These are phyloP conservation scores for Pisolithus microcarpus DNA, from an alignment of 768 basidiomycete genomes.

Conservation along the genomic window DNA sequence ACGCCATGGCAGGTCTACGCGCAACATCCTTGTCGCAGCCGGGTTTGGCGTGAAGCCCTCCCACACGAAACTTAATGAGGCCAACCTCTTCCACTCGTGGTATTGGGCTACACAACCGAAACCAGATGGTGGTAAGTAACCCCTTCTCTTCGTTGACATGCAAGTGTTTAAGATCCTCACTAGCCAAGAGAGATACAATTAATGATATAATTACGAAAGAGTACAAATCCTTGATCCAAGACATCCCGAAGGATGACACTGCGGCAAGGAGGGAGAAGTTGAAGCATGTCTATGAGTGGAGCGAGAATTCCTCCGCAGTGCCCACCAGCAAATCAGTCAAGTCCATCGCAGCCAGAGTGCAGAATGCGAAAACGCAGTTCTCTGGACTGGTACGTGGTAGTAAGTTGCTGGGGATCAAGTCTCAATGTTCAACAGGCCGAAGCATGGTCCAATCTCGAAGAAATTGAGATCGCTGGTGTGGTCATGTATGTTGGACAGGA, in stretches of 20 bases:
- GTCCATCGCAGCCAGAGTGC: no score
- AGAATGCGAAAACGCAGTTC: no score
- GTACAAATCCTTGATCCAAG: not conserved
- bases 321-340: no score
- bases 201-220: not conserved
- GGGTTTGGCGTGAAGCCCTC: not conserved
- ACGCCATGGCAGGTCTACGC: not conserved
- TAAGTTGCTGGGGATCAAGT: no score
- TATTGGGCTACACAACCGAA: not conserved
- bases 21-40: not conserved
- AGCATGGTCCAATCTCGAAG: no score
- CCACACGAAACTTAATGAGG: not conserved
- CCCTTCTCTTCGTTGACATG: not conserved
- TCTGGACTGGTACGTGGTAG: no score
- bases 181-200: not conserved
- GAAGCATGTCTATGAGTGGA: not conserved
- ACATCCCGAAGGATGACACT: not conserved
- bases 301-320: not conserved
- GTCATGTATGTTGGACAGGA: no score
- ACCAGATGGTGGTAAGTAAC: not conserved
- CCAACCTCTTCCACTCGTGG: not conserved
- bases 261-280: not conserved
- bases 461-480: no score
- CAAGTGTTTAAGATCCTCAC: not conserved
- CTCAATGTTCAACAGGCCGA: no score